Percentiles rank a stretch among this genome's conserved stretches.
Conservation (phyloP, 495 filamentous ascomycete genomes). For the Lophiostoma macrostomum region DNA sequence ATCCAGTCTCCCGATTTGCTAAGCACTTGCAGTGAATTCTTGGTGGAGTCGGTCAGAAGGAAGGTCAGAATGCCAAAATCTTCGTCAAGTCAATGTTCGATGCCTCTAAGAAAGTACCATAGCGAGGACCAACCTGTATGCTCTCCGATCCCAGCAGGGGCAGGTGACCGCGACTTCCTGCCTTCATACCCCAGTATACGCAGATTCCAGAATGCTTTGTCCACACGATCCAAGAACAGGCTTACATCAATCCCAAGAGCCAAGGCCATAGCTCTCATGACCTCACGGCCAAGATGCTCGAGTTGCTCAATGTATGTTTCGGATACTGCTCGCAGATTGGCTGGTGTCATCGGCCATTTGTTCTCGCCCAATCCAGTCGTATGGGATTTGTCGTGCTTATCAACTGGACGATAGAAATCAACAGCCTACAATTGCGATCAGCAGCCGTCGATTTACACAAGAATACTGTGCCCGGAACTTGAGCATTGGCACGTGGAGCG, state of each 20-base stretch:
- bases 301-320: neutral
- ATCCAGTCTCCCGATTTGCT: conserved; percentile 9
- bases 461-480: neutral
- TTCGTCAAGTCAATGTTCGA: no score
- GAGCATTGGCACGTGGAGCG: neutral
- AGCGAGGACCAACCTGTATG: no score
- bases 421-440: neutral
- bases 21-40: conserved; percentile 5
- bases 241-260: neutral
- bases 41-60: conserved; percentile 3
- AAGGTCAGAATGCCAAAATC: conserved; percentile 10
- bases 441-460: neutral
- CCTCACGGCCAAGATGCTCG: conserved; percentile 1
- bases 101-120: no score
- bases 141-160: conserved; percentile 6
- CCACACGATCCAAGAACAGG: conserved; percentile 2
- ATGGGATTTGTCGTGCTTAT: neutral
- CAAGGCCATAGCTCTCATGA: conserved; percentile 5
- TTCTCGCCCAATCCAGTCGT: conserved; percentile 9
- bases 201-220: conserved; percentile 11
- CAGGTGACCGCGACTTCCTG: neutral
- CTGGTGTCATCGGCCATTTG: conserved; percentile 1
- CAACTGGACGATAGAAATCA: conserved; percentile 10
- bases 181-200: conserved; percentile 7
- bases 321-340: neutral